Conservation (phyloP, 169 alveolate genomes). For the Plasmodium sp. region DNA sequence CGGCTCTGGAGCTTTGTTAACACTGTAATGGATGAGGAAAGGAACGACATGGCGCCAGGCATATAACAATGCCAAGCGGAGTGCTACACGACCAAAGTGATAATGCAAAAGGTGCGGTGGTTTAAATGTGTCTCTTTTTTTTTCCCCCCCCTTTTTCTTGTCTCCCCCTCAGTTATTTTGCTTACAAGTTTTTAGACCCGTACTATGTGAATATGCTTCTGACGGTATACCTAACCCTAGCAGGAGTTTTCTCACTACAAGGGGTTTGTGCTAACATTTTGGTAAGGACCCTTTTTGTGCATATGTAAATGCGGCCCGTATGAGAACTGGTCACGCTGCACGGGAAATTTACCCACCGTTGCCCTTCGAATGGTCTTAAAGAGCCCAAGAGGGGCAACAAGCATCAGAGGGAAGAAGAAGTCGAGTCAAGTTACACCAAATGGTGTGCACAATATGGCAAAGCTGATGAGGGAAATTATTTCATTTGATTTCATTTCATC, state of each 20-base stretch:
- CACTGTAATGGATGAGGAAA: slow-evolving; percentile 30
- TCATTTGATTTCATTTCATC: background rate
- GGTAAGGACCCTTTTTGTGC: slow-evolving; percentile 4
- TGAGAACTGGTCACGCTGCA: background rate
- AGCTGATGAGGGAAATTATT: background rate
- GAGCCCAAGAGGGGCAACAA: background rate
- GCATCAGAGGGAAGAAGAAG: background rate
- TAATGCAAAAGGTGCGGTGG: background rate
- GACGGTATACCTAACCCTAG: slow-evolving; percentile 61
- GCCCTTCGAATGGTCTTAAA: background rate
- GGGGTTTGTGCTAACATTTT: slow-evolving; percentile 40
- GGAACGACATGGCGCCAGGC: background rate
- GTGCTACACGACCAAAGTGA: background rate
- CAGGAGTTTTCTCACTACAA: slow-evolving; percentile 67
- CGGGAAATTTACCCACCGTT: background rate
- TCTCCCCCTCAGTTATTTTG: slow-evolving; percentile 55
- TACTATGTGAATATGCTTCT: slow-evolving; percentile 68
- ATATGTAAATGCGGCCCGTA: background rate
- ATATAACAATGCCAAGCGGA: background rate
- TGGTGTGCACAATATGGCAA: background rate
- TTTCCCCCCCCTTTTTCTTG: background rate
- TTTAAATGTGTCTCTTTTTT: background rate
- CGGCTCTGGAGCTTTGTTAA: slow-evolving; percentile 72
- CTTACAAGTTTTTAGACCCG: slow-evolving; percentile 73
- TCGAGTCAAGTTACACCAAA: background rate